A percentile compares a stretch with the other conserved stretches of the same genome.
These are phyloP conservation scores for Fusarium bulbicola DNA, from an alignment of 2,329 filamentous ascomycete species.

Conservation along the genomic window DNA sequence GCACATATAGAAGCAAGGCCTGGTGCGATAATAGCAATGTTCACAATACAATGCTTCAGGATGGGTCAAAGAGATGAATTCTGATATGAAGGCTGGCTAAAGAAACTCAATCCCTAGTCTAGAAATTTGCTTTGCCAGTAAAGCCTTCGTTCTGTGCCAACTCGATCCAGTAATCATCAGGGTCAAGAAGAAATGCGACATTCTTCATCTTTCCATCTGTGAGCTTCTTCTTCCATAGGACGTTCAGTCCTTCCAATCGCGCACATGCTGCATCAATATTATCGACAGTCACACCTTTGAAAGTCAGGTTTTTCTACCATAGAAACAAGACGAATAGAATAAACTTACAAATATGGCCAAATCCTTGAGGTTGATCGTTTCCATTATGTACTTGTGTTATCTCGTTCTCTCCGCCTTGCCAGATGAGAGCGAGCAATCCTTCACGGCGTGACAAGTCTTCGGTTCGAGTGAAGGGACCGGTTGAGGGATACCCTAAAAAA, in stretches of 20 bases:
- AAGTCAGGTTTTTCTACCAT: background rate
- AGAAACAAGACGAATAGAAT: too few relatives aligned
- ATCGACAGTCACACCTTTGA: background rate
- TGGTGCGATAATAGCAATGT: rapidly evolving
- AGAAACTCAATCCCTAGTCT: background rate
- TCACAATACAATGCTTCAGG: rapidly evolving
- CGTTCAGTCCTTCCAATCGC: background rate
- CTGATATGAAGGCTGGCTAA: background rate
- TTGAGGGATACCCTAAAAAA: background rate
- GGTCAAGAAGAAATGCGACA: background rate
- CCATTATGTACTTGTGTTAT: background rate
- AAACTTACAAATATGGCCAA: background rate
- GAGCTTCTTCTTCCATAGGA: background rate
- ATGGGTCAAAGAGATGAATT: background rate
- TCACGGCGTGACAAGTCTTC: background rate
- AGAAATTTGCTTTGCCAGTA: background rate
- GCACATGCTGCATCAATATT: background rate
- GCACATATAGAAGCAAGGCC: background rate
- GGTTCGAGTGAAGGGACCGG: background rate
- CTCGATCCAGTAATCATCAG: background rate
- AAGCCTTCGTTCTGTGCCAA: background rate
- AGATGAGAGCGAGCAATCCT: background rate
- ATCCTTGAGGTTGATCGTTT: background rate
- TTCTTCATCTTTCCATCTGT: background rate
- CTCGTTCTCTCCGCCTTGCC: background rate